Conservation (phyloP, 2,329 filamentous ascomycete species). For the Cordyceps militaris region DNA sequence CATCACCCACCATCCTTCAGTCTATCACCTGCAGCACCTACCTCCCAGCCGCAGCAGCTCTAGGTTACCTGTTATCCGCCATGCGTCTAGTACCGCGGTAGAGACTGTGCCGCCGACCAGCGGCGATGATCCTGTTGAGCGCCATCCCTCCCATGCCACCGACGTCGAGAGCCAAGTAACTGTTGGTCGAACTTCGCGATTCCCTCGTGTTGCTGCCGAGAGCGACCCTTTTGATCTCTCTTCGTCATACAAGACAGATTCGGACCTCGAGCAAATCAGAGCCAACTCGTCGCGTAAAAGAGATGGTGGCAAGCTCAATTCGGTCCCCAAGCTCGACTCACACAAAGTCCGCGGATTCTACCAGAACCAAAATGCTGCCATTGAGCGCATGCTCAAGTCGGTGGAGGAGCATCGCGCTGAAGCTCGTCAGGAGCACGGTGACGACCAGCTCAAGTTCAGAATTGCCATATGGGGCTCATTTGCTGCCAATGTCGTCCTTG, state of each 20-base stretch:
- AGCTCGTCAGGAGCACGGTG: constrained; percentile 70
- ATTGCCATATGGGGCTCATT: constrained; percentile 64
- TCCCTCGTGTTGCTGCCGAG: constrained; percentile 53
- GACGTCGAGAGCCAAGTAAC: constrained; percentile 46
- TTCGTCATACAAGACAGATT: constrained; percentile 66
- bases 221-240: constrained; percentile 80
- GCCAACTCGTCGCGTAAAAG: constrained; percentile 77
- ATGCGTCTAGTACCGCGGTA: constrained; percentile 40
- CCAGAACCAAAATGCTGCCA: constrained; percentile 84
- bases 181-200: constrained; percentile 30
- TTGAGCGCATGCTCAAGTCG: constrained; percentile 82
- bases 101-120: constrained; percentile 29
- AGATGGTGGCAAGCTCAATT: constrained; percentile 31
- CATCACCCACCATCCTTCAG: constrained; percentile 38
- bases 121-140: constrained; percentile 34
- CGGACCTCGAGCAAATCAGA: constrained; percentile 69
- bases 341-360: constrained; percentile 74
- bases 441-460: constrained; percentile 71
- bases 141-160: constrained; percentile 30
- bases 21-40: constrained; percentile 34
- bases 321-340: constrained; percentile 28
- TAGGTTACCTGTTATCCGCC: constrained; percentile 21
- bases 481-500: constrained; percentile 71
- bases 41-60: constrained; percentile 23
- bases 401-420: constrained; percentile 85